These are phyloP conservation scores for Phalaenopsis aphrodite DNA, from an alignment of 106 monocot species.

Conservation along the genomic window DNA sequence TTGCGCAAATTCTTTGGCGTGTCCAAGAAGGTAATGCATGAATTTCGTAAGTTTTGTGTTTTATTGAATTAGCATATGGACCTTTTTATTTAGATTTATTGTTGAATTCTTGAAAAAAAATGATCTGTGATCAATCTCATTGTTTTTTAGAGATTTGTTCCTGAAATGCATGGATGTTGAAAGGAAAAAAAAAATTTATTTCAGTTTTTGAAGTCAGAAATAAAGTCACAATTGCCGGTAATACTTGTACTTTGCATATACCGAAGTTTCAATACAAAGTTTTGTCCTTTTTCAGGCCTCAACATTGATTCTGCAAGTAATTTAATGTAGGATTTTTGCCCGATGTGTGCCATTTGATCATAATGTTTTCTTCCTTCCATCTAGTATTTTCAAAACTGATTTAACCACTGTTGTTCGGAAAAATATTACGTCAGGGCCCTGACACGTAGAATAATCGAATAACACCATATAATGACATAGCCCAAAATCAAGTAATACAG, in stretches of 20 bases:
- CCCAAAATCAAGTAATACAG: too few species aligned
- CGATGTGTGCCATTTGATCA: background rate
- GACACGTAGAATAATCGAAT: too few species aligned
- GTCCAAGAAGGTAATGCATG: background rate
- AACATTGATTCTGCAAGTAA: background rate
- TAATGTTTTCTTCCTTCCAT: too few species aligned
- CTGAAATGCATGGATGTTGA: background rate
- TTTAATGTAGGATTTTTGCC: background rate
- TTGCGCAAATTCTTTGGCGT: background rate
- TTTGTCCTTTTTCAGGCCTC: background rate
- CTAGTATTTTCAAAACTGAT: too few species aligned
- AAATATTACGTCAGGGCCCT: too few species aligned
- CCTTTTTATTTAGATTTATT: background rate
- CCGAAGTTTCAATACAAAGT: background rate
- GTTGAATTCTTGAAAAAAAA: background rate
- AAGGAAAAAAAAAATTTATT: background rate
- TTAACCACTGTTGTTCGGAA: background rate
- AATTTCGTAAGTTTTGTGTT: background rate
- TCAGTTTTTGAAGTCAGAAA: background rate
- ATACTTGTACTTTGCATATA: too few species aligned
- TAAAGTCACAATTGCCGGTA: too few species aligned
- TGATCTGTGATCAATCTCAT: too few species aligned
- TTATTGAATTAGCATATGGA: background rate
- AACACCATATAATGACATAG: too few species aligned
- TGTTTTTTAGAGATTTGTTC: background rate